Evolutionary conservation across 2,329 filamentous ascomycete species (phyloP).

Genomic region (Monosporascus sp.): DNA sequence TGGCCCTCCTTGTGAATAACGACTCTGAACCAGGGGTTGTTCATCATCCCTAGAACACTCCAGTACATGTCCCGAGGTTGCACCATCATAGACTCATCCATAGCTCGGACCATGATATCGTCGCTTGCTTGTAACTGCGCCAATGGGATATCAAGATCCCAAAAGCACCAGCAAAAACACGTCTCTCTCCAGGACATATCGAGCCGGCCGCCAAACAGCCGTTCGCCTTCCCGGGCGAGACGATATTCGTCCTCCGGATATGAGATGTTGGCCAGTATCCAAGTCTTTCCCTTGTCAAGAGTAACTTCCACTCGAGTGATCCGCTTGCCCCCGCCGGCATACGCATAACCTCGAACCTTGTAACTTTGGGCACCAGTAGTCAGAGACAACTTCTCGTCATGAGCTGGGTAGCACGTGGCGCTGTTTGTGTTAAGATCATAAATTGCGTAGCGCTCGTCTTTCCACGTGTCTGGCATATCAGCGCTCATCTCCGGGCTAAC

Average conservation of each 20-base stretch:
- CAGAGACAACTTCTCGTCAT: constrained; percentile 62
- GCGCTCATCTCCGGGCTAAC: constrained; percentile 76
- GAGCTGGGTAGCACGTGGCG: constrained; percentile 72
- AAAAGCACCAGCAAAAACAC: constrained; percentile 91
- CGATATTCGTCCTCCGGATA: constrained; percentile 87
- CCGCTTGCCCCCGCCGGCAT: constrained; percentile 78
- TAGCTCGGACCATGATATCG: constrained; percentile 76
- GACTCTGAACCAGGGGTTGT: constrained; percentile 89
- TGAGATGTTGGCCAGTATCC: constrained; percentile 69
- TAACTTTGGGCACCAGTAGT: constrained; percentile 48
- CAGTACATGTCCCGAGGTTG: constrained; percentile 95
- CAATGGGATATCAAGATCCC: constrained; percentile 66
- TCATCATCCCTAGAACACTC: constrained; percentile 96
- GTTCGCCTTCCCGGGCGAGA: constrained; percentile 47
- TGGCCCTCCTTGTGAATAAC: constrained; percentile 65
- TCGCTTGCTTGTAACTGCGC: constrained; percentile 56
- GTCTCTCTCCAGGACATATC: constrained; percentile 80
- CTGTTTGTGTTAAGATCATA: constrained; percentile 89
- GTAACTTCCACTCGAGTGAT: constrained; percentile 80
- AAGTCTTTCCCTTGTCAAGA: constrained; percentile 74
- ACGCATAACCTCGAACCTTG: constrained; percentile 74
- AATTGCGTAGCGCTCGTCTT: constrained; percentile 85
- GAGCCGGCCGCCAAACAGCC: constrained; percentile 69
- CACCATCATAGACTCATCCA: constrained; percentile 84
- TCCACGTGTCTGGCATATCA: constrained; percentile 72